These are phyloP conservation scores for Vaccinium corymbosum DNA, from an alignment of 148 eudicot species.

Conservation along the genomic window DNA sequence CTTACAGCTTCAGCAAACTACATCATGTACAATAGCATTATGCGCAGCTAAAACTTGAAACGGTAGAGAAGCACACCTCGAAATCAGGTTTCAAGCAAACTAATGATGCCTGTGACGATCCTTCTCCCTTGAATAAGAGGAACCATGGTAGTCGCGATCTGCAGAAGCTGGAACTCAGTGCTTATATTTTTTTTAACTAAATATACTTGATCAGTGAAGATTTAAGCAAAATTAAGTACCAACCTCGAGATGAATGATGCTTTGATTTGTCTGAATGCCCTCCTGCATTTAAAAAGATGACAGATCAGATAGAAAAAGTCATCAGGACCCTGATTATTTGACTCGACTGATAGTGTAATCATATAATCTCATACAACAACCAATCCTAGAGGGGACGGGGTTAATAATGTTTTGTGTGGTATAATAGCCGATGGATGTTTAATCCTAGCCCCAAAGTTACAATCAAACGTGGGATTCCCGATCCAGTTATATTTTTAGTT, in stretches of 20 bases:
- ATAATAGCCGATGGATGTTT: neutral
- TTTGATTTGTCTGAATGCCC: conserved; percentile 55
- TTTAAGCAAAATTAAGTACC: neutral
- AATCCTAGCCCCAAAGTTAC: neutral
- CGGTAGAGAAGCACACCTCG: conserved; percentile 3
- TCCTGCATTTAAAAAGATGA: conserved; percentile 40
- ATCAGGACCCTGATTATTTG: neutral
- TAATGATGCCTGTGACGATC: conserved; percentile 75
- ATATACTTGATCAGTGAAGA: neutral
- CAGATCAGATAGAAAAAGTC: neutral
- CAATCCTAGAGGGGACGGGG: neutral
- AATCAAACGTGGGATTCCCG: neutral
- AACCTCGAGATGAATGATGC: conserved; percentile 87
- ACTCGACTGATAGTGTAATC: neutral
- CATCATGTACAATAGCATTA: neutral
- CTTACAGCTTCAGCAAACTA: neutral
- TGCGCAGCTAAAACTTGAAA: neutral
- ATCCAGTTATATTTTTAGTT: neutral
- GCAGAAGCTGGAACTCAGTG: conserved; percentile 6
- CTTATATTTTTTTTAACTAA: neutral
- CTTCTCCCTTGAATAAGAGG: conserved; percentile 65
- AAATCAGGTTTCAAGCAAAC: conserved; percentile 5
- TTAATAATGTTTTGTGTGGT: neutral
- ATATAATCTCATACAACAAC: neutral
- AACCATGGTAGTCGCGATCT: conserved; percentile 58